phyloP scores from a whole-genome alignment of 768 basidiomycete genomes.

The Cyclocybe cylindracea region DNA sequence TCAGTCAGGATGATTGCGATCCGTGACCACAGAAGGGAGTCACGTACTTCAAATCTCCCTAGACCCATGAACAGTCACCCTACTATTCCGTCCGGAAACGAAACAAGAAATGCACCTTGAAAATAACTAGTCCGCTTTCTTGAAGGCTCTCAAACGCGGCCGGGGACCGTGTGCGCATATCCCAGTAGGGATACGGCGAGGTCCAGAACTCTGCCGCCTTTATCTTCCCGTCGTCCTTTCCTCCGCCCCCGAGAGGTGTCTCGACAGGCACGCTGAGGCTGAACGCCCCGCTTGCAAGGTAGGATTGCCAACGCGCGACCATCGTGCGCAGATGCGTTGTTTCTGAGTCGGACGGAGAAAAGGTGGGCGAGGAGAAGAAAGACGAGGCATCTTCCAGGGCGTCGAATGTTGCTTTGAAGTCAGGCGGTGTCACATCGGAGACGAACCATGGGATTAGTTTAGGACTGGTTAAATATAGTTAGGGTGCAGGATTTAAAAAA shows the following conservation, averaged over 20 bases:
- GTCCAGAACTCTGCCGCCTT: slow-evolving; percentile 67
- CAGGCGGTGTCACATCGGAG: slow-evolving; percentile 87
- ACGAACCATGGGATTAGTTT: slow-evolving; percentile 98
- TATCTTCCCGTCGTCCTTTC: slow-evolving; percentile 13
- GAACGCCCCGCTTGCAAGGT: slow-evolving; percentile 74
- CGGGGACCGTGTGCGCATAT: slow-evolving; percentile 57
- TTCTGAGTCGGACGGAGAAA: not conserved
- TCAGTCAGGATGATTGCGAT: not conserved
- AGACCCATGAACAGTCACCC: slow-evolving; percentile 3
- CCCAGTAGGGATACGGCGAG: slow-evolving; percentile 73
- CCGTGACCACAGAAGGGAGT: not conserved
- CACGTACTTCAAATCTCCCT: slow-evolving; percentile 91
- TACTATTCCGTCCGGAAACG: not conserved
- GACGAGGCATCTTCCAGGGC: slow-evolving; percentile 55
- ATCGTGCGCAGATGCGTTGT: slow-evolving; percentile 53
- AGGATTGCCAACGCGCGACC: slow-evolving; percentile 69
- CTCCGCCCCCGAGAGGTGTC: slow-evolving; percentile 49
- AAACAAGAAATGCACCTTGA: slow-evolving; percentile 57
- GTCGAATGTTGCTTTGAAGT: slow-evolving; percentile 65
- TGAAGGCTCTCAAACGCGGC: slow-evolving; percentile 52
- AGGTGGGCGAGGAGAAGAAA: slow-evolving; percentile 51
- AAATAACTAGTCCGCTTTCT: slow-evolving; percentile 70
- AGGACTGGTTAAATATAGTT: slow-evolving; percentile 50
- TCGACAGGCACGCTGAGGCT: slow-evolving; percentile 65
- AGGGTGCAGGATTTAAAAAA: not conserved